Evolutionary conservation across 164 flowering plant species (phyloP), one percentile per base, ranked within the genome.

Genomic region (Houttuynia cordata): DNA sequence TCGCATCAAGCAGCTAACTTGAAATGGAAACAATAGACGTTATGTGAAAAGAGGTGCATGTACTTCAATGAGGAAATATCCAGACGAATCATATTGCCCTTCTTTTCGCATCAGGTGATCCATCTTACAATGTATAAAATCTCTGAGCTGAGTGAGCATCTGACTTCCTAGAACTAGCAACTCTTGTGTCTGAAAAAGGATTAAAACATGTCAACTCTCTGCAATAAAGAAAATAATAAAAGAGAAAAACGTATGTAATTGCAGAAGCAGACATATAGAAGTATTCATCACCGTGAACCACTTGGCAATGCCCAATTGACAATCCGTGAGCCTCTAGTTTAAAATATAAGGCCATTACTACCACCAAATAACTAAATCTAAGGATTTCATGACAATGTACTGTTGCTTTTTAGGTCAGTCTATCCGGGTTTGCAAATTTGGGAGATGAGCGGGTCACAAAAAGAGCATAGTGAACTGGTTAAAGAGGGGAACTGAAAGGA

Each of bases 31-130:
- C 17, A 54, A 23, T 8, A 23, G 17, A 3, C 7, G 7, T 23
- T 54, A 23, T 23, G 23, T 23, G 34, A 23, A 13, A 17, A 45
- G 17, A 23, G 12, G 10, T 8, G 63, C 19, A 34, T 56, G 71
- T 75, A 87, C 97, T 71, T 90, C 99, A 62, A 93, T 81, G 24
- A 93, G 81, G 70, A 93, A 88, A 78, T 86, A 93, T 66, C 95
- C 97, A 59, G 99, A 93, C 56, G 92, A 83, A 75, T 90, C 87
- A 70, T 80, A 65, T 67, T 70, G 70, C 49, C 71, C 86, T 21
- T 85, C 87, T 78, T 79, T 83, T 51, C 73, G 73, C 97, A 90
- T 88, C 60, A 82, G 64, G 74, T 79, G 75, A 73, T 93, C 94
- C 1, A 88, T 83, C 70, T 72, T 53, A 75, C 99, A 93, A 70